Evolutionary conservation across 768 basidiomycete genomes (phyloP).

Genomic region (Russula ochroleuca): DNA sequence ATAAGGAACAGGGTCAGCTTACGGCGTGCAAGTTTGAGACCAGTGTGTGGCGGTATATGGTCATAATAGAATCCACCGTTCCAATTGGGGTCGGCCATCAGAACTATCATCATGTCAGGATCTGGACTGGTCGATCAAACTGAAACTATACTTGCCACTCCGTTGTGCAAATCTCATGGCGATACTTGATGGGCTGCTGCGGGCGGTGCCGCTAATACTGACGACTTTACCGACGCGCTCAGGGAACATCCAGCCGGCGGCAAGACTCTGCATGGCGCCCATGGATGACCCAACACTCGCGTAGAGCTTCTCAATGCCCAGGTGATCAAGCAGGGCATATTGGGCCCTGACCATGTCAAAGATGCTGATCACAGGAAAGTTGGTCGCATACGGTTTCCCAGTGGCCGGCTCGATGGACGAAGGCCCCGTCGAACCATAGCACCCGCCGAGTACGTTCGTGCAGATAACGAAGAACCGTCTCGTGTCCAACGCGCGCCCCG

Average conservation of each 20-base stretch:
- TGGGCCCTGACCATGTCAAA: slow-evolving; percentile 98
- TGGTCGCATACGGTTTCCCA: slow-evolving; percentile 75
- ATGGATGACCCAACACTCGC: slow-evolving; percentile 94
- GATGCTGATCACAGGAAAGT: slow-evolving; percentile 86
- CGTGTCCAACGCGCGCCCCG: slow-evolving; percentile 91
- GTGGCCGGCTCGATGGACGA: slow-evolving; percentile 72
- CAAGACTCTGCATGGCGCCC: slow-evolving; percentile 98
- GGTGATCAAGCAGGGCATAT: slow-evolving; percentile 76
- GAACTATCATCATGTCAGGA: slow-evolving; percentile 48
- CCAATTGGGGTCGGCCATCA: slow-evolving; percentile 99
- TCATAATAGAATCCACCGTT: slow-evolving; percentile 99
- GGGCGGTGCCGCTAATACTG: slow-evolving; percentile 90
- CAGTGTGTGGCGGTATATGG: slow-evolving; percentile 88
- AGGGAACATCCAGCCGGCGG: slow-evolving; percentile 90
- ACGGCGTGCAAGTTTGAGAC: slow-evolving; percentile 99
- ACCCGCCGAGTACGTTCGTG: slow-evolving; percentile 95
- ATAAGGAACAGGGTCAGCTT: slow-evolving; percentile 30
- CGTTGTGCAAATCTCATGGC: slow-evolving; percentile 96
- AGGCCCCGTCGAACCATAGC: slow-evolving; percentile 96
- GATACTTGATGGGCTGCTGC: slow-evolving; percentile 87
- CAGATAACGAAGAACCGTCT: slow-evolving; percentile 90
- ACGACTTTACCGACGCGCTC: slow-evolving; percentile 85
- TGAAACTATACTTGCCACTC: slow-evolving; percentile 60
- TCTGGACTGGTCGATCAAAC: not conserved
- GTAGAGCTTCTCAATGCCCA: slow-evolving; percentile 80